Base-by-base conservation (phyloP, 1,284 basidiomycete genomes). In the Sphaerobolus stellatus region DNA sequence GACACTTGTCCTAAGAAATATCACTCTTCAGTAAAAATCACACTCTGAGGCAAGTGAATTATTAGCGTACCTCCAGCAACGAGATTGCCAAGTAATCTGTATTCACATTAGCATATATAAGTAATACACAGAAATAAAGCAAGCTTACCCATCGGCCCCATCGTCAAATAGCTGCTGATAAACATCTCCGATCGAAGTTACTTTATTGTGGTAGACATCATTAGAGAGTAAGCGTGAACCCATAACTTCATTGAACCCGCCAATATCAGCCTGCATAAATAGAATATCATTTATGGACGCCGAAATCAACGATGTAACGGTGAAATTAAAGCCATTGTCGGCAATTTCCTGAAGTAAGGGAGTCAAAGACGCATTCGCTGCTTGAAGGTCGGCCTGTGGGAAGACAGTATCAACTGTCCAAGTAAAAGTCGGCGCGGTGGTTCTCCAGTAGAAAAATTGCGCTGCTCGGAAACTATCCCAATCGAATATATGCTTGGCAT, bases 401-500 rank as follows among this genome's bases (percentile, higher is more conserved):
- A 62, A 56, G 57, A 60, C 46, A 8, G 58, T 60, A n/a, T 49
- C 30, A n/a, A 54, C 30, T 29, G n/a, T 11, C 31, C 30, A 41
- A 8, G 57, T 52, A 25, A 51, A 60, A 13, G 22, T 20, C 27
- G 53, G 46, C 6, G 29, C 24, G 24, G 33, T 25, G 24, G 48
- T 14, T 9, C 28, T 24, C 25, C 38, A 43, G 33, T 59, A 66
- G 58, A 69, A 71, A 49, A 70, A 71, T 48, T 72, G 71, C 0
- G 67, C 67, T 3, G 63, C 62, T 24, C 52, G 58, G 3, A 67
- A 57, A 4, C 56, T 22, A 44, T 72, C 69, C 62, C 64, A 64
- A 51, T 71, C 70, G 50, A 67, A 70, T 31, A 72, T 69, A 38
- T 72, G 71, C 6, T 41, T 6, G 6, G 53, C 53, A 29, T 54